Evolutionary conservation across 306 rosid genomes (phyloP).

Genomic region (Dalbergia cochinchinensis): DNA sequence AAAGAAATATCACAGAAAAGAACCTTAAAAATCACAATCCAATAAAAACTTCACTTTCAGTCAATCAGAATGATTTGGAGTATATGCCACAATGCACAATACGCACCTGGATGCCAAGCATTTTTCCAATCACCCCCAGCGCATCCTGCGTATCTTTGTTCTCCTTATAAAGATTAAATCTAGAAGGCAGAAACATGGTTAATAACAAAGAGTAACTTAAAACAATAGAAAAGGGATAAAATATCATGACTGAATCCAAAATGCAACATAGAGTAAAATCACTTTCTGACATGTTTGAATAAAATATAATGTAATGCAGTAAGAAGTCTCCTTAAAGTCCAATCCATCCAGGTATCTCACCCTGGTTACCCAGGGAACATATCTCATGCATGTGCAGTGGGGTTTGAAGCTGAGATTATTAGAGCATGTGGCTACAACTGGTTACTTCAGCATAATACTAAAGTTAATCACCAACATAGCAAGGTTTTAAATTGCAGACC

Average conservation of each 20-base stretch:
- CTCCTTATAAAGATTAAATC: slow-evolving; percentile 96
- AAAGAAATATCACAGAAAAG: slow-evolving; percentile 18
- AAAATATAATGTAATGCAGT: slow-evolving; percentile 8
- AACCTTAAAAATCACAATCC: slow-evolving; percentile 33
- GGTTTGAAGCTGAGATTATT: background rate
- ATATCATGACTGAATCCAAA: slow-evolving; percentile 17
- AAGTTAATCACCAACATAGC: slow-evolving; percentile 21
- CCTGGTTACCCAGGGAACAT: background rate
- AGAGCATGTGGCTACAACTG: background rate
- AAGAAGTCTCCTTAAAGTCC: slow-evolving; percentile 19
- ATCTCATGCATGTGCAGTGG: background rate
- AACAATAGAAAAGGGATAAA: slow-evolving; percentile 15
- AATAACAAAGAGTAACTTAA: slow-evolving; percentile 34
- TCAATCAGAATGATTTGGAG: slow-evolving; percentile 2
- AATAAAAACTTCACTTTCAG: slow-evolving; percentile 22
- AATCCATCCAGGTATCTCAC: slow-evolving; percentile 21
- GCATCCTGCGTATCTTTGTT: slow-evolving; percentile 98
- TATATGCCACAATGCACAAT: slow-evolving; percentile 22
- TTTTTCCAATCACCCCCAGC: slow-evolving; percentile 79
- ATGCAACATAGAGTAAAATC: slow-evolving; percentile 33
- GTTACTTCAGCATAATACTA: slow-evolving; percentile 13
- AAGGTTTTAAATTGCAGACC: too few species aligned
- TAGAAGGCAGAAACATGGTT: slow-evolving; percentile 43
- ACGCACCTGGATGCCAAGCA: slow-evolving; percentile 93
- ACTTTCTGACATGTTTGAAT: slow-evolving; percentile 23